These are phyloP conservation scores for Bisporella sp. DNA, from an alignment of 2,329 filamentous ascomycete species.

Conservation along the genomic window DNA sequence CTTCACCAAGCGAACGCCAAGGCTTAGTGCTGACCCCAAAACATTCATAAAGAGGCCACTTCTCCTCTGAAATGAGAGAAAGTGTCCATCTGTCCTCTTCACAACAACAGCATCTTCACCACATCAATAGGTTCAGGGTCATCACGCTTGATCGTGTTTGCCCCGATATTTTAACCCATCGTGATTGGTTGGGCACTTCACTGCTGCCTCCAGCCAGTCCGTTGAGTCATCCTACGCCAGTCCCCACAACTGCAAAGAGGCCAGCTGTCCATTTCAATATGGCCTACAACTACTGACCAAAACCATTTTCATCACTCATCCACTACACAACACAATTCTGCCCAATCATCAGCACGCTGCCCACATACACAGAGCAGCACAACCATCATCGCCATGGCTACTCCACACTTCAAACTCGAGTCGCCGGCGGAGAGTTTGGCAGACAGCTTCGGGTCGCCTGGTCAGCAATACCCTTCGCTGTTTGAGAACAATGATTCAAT, in stretches of 20 bases:
- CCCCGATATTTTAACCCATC: neutral
- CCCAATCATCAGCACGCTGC: neutral
- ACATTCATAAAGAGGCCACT: neutral
- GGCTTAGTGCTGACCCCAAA: neutral
- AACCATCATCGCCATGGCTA: conserved; percentile 9
- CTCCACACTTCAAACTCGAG: conserved; percentile 27
- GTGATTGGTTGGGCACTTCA: neutral
- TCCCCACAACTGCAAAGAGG: neutral
- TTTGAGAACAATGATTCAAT: conserved; percentile 22
- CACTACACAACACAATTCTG: neutral
- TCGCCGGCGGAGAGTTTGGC: conserved; percentile 25
- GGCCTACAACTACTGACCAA: neutral
- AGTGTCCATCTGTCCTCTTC: neutral
- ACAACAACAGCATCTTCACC: neutral
- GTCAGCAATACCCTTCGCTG: conserved; percentile 24
- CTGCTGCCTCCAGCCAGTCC: neutral
- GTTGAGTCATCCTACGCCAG: neutral
- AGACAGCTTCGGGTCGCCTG: conserved; percentile 28
- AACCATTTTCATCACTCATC: neutral
- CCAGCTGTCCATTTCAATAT: neutral
- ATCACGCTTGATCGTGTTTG: neutral
- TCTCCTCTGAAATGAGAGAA: neutral
- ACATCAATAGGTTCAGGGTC: neutral
- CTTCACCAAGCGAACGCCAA: neutral
- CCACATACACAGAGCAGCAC: neutral